These are phyloP conservation scores for Delitschia confertaspora DNA, from an alignment of 495 filamentous ascomycete species.

Conservation along the genomic window DNA sequence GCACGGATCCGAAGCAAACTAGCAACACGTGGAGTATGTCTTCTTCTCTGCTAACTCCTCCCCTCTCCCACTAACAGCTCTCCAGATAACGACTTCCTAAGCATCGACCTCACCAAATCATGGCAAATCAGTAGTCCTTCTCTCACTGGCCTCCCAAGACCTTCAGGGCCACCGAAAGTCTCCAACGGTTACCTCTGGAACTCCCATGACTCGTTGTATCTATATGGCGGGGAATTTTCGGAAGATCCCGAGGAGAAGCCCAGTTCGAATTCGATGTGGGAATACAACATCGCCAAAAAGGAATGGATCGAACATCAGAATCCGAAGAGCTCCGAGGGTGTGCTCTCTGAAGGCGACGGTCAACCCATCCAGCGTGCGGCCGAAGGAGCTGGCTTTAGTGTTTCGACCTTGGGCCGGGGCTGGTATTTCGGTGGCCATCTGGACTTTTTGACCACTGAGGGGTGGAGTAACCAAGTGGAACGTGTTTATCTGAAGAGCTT, in stretches of 20 bases:
- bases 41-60: not conserved
- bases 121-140: constrained; percentile 60
- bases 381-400: constrained; percentile 61
- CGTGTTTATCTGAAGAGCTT: constrained; percentile 63
- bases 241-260: constrained; percentile 48
- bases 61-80: constrained; percentile 25
- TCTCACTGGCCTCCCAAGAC: constrained; percentile 50
- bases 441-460: constrained; percentile 56
- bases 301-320: constrained; percentile 52
- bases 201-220: constrained; percentile 53
- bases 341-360: constrained; percentile 45
- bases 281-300: constrained; percentile 51
- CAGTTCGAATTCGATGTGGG: constrained; percentile 51
- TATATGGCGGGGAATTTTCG: constrained; percentile 66
- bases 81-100: constrained; percentile 60
- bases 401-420: constrained; percentile 56
- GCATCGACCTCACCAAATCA: constrained; percentile 53
- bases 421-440: constrained; percentile 73
- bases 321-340: constrained; percentile 49
- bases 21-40: constrained; percentile 56
- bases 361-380: constrained; percentile 52
- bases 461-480: constrained; percentile 54
- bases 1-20: constrained; percentile 43
- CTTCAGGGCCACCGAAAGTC: constrained; percentile 60
- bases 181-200: constrained; percentile 66